Percentiles rank a stretch among this genome's conserved stretches.
Evolutionary conservation across 2,329 filamentous ascomycete genomes (phyloP).

Genomic region (Nemania bipapillata): DNA sequence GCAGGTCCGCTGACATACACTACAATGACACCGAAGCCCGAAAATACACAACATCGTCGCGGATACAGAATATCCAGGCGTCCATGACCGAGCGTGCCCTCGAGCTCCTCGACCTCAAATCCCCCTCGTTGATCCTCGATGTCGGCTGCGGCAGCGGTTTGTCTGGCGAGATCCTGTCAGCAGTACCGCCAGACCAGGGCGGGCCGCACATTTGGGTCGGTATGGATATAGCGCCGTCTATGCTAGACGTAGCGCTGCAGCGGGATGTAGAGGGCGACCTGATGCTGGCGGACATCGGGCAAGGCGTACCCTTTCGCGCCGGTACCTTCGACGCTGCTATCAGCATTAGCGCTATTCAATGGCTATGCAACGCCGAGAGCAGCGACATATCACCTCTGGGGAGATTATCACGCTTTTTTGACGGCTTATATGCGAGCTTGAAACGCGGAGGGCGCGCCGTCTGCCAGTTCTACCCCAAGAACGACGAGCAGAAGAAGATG

Average conservation of each 20-base stretch:
- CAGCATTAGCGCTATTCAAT: slow-evolving; percentile 95
- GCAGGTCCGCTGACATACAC: slow-evolving; percentile 91
- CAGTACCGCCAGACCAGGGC: slow-evolving; percentile 73
- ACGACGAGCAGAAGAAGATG: slow-evolving; percentile 90
- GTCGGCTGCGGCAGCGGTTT: slow-evolving; percentile 96
- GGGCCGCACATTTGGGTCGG: slow-evolving; percentile 96
- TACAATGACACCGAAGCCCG: slow-evolving; percentile 95
- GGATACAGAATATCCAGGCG: slow-evolving; percentile 94
- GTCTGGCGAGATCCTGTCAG: slow-evolving; percentile 90
- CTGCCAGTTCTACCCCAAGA: slow-evolving; percentile 98
- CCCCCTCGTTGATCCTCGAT: slow-evolving; percentile 90
- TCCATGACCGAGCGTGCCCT: slow-evolving; percentile 94
- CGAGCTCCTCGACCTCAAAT: slow-evolving; percentile 82
- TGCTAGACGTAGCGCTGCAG: slow-evolving; percentile 94
- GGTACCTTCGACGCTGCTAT: slow-evolving; percentile 95
- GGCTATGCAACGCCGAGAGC: slow-evolving; percentile 95
- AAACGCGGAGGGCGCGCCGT: slow-evolving; percentile 87
- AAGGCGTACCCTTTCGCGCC: slow-evolving; percentile 91
- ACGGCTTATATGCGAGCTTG: slow-evolving; percentile 86
- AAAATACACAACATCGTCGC: slow-evolving; percentile 96
- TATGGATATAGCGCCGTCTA: slow-evolving; percentile 93
- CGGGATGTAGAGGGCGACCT: slow-evolving; percentile 92
- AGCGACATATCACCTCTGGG: slow-evolving; percentile 84
- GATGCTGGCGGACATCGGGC: slow-evolving; percentile 93
- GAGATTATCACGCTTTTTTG: slow-evolving; percentile 86